Percentiles rank a stretch among this genome's conserved stretches.
Conservation (phyloP, 768 basidiomycete species). For the Leccinum boreale region DNA sequence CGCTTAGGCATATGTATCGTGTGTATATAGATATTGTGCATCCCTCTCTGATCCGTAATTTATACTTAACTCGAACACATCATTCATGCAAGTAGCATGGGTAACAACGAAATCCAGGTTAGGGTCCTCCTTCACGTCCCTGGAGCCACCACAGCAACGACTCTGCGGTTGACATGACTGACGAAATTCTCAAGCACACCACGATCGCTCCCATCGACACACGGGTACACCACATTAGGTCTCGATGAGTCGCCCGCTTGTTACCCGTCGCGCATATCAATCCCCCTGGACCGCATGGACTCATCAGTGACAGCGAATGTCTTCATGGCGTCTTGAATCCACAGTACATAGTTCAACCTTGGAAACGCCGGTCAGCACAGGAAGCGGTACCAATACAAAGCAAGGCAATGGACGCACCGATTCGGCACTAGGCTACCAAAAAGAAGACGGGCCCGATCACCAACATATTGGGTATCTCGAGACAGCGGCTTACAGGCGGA, state of each 20-base stretch:
- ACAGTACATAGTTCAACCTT: slow-evolving; percentile 85
- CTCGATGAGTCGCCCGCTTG: slow-evolving; percentile 3
- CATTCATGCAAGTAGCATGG: neutral
- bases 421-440: slow-evolving; percentile 66
- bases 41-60: slow-evolving; percentile 1
- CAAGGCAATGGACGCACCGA: slow-evolving; percentile 38
- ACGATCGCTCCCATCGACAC: slow-evolving; percentile 61
- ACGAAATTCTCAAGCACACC: slow-evolving; percentile 62
- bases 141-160: slow-evolving; percentile 13
- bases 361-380: neutral
- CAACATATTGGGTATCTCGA: neutral
- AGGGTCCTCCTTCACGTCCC: neutral
- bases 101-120: neutral
- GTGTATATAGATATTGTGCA: neutral
- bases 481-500: slow-evolving; percentile 65
- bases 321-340: slow-evolving; percentile 70
- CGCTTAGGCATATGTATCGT: slow-evolving; percentile 3
- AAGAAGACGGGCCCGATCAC: neutral
- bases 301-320: slow-evolving; percentile 18
- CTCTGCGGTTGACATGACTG: slow-evolving; percentile 59
- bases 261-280: slow-evolving; percentile 61
- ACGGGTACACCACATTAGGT: slow-evolving; percentile 43
- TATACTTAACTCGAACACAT: no score
- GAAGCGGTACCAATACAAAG: neutral
- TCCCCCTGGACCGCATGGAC: slow-evolving; percentile 38